These are phyloP conservation scores for Sedum album DNA, from an alignment of 164 flowering plant genomes.

Conservation along the genomic window DNA sequence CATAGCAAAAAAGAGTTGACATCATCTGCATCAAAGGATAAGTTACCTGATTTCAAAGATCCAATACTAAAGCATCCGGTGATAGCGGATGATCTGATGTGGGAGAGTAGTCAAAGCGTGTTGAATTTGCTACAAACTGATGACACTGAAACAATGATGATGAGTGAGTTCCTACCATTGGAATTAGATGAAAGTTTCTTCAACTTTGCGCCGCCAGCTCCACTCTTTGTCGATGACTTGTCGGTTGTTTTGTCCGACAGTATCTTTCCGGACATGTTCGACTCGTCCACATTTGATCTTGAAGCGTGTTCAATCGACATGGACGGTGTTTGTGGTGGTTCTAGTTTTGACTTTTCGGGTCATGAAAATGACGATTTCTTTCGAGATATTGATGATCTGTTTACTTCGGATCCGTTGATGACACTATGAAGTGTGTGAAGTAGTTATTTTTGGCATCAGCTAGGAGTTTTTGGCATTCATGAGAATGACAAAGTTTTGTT, in stretches of 20 bases:
- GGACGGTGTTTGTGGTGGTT: background rate
- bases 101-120: constrained; percentile 16
- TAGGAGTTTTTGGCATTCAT: constrained; percentile 10
- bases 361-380: constrained; percentile 32
- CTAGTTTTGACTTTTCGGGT: constrained; percentile 9
- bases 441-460: too few species aligned
- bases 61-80: constrained; percentile 10
- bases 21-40: background rate
- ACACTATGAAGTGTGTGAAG: constrained; percentile 14
- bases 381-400: constrained; percentile 30
- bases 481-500: constrained; percentile 28
- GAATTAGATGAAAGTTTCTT: constrained; percentile 33
- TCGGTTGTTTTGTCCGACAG: background rate
- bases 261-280: constrained; percentile 23
- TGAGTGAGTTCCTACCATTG: constrained; percentile 20
- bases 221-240: constrained; percentile 22
- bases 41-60: constrained; percentile 3
- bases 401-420: constrained; percentile 26
- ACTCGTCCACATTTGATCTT: background rate
- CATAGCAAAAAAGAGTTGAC: constrained; percentile 20
- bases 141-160: background rate
- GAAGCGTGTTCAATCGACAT: background rate
- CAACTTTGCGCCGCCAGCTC: constrained; percentile 17
- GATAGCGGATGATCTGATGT: background rate
- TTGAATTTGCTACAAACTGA: constrained; percentile 2